phyloP scores from a whole-genome alignment of 495 filamentous ascomycete species.

The Penicillium manginii region DNA sequence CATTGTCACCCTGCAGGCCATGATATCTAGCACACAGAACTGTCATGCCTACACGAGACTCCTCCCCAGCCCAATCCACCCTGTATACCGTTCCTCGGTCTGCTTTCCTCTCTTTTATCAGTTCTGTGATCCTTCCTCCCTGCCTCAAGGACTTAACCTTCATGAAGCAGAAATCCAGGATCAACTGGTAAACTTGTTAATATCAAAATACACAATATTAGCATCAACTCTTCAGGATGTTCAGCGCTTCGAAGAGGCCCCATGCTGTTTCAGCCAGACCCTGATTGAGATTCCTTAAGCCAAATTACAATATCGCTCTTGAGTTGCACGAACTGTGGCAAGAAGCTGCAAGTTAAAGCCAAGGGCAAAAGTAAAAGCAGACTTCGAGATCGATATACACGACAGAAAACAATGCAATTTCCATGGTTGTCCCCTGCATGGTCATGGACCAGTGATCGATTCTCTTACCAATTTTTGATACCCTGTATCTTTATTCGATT shows the following conservation, averaged over 20 bases:
- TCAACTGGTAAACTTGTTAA: conserved; percentile 89
- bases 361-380: conserved; percentile 75
- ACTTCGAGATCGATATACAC: conserved; percentile 39
- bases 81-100: conserved; percentile 96
- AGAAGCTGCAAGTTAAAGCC: conserved; percentile 85
- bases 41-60: conserved; percentile 85
- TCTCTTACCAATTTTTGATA: not conserved
- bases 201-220: conserved; percentile 90
- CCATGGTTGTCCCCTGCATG: conserved; percentile 8
- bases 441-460: conserved; percentile 1
- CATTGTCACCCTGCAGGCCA: conserved; percentile 76
- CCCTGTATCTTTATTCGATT: not conserved
- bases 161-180: conserved; percentile 93
- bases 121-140: no score
- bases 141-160: conserved; percentile 94
- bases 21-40: conserved; percentile 94
- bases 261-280: conserved; percentile 82
- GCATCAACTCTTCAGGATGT: conserved; percentile 91
- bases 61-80: no score
- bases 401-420: conserved; percentile 50
- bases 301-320: conserved; percentile 79
- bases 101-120: no score
- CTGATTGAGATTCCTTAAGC: conserved; percentile 86
- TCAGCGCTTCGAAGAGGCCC: conserved; percentile 87
- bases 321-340: conserved; percentile 94